A percentile compares a stretch with the other conserved stretches of the same genome.
phyloP scores from a whole-genome alignment of 179 eudicot species.

The Amaranthus tricolor region DNA sequence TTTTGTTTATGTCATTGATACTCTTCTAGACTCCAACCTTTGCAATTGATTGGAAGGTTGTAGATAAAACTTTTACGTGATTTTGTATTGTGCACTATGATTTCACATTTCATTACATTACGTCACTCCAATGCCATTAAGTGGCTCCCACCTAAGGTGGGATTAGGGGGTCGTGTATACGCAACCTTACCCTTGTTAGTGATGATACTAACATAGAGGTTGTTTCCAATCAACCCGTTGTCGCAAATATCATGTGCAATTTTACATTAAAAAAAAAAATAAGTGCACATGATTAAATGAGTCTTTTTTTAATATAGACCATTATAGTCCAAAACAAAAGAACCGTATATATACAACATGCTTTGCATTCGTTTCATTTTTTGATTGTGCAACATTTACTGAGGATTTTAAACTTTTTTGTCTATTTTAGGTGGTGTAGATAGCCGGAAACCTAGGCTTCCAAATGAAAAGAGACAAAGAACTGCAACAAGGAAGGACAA shows the following conservation, averaged over 20 bases:
- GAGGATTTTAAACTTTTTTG: not conserved
- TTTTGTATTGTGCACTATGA: not conserved
- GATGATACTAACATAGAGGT: too few relatives aligned
- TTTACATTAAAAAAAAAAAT: too few relatives aligned
- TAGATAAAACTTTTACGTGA: not conserved
- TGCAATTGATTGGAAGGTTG: conserved; percentile 1
- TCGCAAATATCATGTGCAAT: too few relatives aligned
- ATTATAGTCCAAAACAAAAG: too few relatives aligned
- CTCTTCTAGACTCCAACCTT: not conserved
- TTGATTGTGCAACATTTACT: not conserved
- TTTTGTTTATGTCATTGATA: not conserved
- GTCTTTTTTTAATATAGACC: too few relatives aligned
- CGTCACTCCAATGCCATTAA: too few relatives aligned
- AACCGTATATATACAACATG: not conserved
- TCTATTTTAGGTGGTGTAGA: conserved; percentile 15
- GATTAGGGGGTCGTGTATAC: too few relatives aligned
- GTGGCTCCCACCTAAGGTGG: too few relatives aligned
- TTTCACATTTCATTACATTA: not conserved
- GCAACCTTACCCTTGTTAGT: too few relatives aligned
- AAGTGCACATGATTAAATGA: too few relatives aligned
- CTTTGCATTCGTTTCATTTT: not conserved
- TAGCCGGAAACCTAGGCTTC: conserved; percentile 14
- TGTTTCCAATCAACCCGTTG: too few relatives aligned
- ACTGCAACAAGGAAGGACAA: not conserved
- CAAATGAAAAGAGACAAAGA: conserved; percentile 19